phyloP scores from a whole-genome alignment of 1,139 yeast species.

The Kluyveromyces sp. region DNA sequence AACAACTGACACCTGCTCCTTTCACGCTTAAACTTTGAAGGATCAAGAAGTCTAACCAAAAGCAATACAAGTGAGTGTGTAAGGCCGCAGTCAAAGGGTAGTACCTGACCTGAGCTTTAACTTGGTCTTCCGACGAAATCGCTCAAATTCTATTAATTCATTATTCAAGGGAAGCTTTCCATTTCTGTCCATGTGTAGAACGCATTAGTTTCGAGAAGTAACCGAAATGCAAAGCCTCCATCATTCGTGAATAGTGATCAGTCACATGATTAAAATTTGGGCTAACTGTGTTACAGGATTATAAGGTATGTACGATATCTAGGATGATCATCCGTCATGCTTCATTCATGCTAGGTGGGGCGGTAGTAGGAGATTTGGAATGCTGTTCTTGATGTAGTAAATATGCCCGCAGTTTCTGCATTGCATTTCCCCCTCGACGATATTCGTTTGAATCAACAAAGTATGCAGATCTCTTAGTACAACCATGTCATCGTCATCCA shows the following conservation, averaged over 20 bases:
- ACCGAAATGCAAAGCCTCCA: not conserved
- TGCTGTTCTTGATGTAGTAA: conserved; percentile 84
- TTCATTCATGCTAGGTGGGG: conserved; percentile 65
- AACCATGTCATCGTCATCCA: conserved; percentile 46
- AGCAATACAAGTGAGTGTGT: no score
- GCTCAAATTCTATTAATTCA: not conserved
- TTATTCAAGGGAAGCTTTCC: not conserved
- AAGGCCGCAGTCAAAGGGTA: no score
- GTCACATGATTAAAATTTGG: not conserved
- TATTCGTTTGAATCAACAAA: conserved; percentile 76
- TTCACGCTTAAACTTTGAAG: no score
- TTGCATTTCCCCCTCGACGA: conserved; percentile 79
- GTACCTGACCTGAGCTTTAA: no score
- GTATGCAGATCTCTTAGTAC: conserved; percentile 70
- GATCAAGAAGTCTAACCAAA: no score
- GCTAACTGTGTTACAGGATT: no score
- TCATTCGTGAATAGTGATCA: not conserved
- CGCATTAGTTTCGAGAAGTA: not conserved
- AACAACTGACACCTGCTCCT: not conserved
- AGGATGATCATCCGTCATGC: not conserved
- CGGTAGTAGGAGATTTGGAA: conserved; percentile 89
- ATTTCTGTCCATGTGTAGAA: not conserved
- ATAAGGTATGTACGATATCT: not conserved
- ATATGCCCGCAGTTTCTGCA: conserved; percentile 83
- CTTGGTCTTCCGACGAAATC: not conserved